Conservation (phyloP, 2,329 filamentous ascomycete genomes). For the Pseudogymnoascus sp. region DNA sequence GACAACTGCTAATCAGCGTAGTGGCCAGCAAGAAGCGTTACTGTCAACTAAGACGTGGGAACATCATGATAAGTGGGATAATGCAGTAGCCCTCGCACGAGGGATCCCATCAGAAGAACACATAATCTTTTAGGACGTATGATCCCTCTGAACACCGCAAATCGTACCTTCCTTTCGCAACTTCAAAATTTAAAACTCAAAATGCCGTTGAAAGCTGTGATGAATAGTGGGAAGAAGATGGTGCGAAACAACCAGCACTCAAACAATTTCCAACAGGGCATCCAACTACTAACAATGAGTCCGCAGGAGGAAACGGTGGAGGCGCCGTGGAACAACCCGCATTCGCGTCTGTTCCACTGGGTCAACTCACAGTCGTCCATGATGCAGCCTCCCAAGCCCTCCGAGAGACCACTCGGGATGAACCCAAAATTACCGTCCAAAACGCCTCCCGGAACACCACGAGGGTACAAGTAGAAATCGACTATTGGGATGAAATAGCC, state of each 20-base stretch:
- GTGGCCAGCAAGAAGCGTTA: neutral
- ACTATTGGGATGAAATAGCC: no score
- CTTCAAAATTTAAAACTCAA: neutral
- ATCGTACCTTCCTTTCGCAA: neutral
- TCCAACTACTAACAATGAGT: no score
- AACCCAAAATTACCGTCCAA: no score
- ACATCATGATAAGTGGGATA: neutral
- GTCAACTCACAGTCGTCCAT: no score
- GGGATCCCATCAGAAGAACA: neutral
- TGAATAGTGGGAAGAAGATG: neutral
- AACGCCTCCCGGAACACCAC: no score
- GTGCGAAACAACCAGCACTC: neutral
- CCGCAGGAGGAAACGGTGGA: no score
- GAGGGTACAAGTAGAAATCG: no score
- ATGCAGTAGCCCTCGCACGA: neutral
- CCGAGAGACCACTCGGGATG: no score
- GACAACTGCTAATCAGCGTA: neutral
- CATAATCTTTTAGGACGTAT: neutral
- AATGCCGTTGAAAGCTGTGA: neutral
- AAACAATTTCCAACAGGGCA: neutral
- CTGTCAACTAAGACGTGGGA: neutral
- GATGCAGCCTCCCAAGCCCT: no score
- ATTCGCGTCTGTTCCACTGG: neutral
- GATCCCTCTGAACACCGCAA: neutral
- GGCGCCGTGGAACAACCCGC: no score